phyloP scores from a whole-genome alignment of 805 yeast genomes.

The Clavispora vitiphila region DNA sequence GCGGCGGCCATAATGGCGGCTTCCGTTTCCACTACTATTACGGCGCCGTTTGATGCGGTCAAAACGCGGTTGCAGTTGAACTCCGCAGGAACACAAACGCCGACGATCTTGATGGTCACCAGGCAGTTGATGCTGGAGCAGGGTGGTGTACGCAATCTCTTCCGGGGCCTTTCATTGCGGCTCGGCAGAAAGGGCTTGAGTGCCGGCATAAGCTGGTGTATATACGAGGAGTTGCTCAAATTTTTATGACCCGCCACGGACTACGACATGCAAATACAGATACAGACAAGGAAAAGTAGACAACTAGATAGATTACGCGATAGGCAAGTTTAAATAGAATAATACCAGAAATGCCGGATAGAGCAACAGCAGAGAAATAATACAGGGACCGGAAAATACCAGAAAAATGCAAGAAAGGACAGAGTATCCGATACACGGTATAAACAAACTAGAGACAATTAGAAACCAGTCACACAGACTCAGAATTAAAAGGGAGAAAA shows the following conservation, averaged over 20 bases:
- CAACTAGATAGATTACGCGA: too few species aligned
- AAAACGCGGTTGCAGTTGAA: constrained; percentile 86
- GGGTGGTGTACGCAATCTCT: constrained; percentile 55
- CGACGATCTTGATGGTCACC: constrained; percentile 33
- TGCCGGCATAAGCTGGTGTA: constrained; percentile 96
- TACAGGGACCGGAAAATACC: too few species aligned
- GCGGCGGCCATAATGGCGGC: constrained; percentile 79
- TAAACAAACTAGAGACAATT: too few species aligned
- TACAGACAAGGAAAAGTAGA: too few species aligned
- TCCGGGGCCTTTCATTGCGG: constrained; percentile 80
- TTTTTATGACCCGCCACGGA: constrained; percentile 2
- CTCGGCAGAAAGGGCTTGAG: constrained; percentile 81
- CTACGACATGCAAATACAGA: not conserved
- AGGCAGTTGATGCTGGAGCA: constrained; percentile 38
- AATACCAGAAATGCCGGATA: too few species aligned
- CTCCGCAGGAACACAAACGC: constrained; percentile 32
- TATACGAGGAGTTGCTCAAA: constrained; percentile 82
- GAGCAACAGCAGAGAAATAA: too few species aligned
- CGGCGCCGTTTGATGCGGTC: constrained; percentile 93
- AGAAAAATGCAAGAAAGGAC: too few species aligned
- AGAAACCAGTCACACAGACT: too few species aligned
- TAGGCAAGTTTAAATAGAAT: too few species aligned
- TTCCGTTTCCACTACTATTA: constrained; percentile 69
- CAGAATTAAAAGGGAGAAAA: too few species aligned
- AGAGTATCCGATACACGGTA: too few species aligned